These are phyloP conservation scores for Sinapis alba DNA, from an alignment of 441 rosid genomes.

Conservation along the genomic window DNA sequence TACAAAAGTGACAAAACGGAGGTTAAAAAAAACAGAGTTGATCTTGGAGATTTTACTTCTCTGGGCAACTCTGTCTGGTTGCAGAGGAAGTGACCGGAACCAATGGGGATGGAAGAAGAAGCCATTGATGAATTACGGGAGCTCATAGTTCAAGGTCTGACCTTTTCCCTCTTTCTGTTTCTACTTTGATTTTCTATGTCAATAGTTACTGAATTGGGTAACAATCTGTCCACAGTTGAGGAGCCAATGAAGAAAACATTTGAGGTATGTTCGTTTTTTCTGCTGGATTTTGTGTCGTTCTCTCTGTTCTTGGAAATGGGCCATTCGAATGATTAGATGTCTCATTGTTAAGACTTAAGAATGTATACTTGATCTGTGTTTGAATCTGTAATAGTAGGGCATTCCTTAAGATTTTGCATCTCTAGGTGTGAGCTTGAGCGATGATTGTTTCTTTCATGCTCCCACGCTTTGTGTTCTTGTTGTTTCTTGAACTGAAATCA, in stretches of 20 bases:
- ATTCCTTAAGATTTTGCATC: constrained; percentile 5
- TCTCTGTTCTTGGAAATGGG: constrained; percentile 7
- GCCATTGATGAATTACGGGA: constrained; percentile 67
- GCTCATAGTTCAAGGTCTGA: constrained; percentile 72
- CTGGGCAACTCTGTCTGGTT: constrained; percentile 19
- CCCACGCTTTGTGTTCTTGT: background rate
- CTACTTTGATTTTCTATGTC: constrained; percentile 4
- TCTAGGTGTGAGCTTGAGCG: background rate
- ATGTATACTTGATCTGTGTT: constrained; percentile 4
- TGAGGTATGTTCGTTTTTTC: constrained; percentile 51
- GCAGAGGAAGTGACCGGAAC: constrained; percentile 10
- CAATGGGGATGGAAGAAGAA: constrained; percentile 63
- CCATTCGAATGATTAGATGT: constrained; percentile 7
- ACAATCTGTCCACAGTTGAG: constrained; percentile 57
- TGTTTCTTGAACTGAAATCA: background rate
- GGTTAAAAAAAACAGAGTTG: background rate
- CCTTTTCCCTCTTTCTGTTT: constrained; percentile 7
- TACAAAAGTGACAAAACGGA: constrained; percentile 20
- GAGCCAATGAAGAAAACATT: constrained; percentile 71
- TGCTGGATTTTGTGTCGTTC: background rate
- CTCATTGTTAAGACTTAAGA: background rate
- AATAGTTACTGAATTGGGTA: constrained; percentile 9
- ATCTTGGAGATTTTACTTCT: constrained; percentile 12
- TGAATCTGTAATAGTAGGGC: constrained; percentile 9
- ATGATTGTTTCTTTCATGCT: background rate